Evolutionary conservation across 202 grass and related monocot genomes (phyloP), one percentile per base, ranked within the genome.

Genomic region (Elaeis oleifera): DNA sequence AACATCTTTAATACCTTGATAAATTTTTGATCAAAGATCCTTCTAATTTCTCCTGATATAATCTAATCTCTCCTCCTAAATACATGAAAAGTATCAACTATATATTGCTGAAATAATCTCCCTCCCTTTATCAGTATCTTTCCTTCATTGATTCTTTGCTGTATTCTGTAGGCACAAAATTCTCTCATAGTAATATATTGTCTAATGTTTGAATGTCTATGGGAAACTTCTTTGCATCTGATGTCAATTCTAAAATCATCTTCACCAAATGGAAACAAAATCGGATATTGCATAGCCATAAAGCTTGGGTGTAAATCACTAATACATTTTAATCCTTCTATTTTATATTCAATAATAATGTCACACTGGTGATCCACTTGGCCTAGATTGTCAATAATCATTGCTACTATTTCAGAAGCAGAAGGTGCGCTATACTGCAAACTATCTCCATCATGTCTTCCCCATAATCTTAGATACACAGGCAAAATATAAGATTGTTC

Each of bases 261-360:
- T 66, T 66, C 36, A 6, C 36, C 14, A 15, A 8, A 22, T 16
- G 62, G 62, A 18, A 20, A 49, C 9, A 49, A 52, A 16, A 69
- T 13, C 13, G 19, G 20, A 56, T 69, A 69, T 55, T 69, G 65
- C 9, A 69, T 11, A 16, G 50, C 21, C 65, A 69, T 69, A n/a
- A 31, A 55, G 16, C 13, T 26, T 15, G 49, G 50, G 26, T 69
- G 44, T 7, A 24, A 18, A 31, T 21, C 49, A 23, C 22, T 54
- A 7, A 69, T 69, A 20, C 65, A 48, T 15, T 52, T 21, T 11
- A 56, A 53, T 69, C 44, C n/a, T n/a, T n/a, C n/a, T n/a, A n/a
- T n/a, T n/a, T n/a, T n/a, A n/a, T n/a, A n/a, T n/a, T n/a, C n/a
- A 54, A 55, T 17, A 16, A 55, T 32, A 69, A 69, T 23, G 55